phyloP scores from a whole-genome alignment of 116 monocot species.

The Posidonia oceanica region DNA sequence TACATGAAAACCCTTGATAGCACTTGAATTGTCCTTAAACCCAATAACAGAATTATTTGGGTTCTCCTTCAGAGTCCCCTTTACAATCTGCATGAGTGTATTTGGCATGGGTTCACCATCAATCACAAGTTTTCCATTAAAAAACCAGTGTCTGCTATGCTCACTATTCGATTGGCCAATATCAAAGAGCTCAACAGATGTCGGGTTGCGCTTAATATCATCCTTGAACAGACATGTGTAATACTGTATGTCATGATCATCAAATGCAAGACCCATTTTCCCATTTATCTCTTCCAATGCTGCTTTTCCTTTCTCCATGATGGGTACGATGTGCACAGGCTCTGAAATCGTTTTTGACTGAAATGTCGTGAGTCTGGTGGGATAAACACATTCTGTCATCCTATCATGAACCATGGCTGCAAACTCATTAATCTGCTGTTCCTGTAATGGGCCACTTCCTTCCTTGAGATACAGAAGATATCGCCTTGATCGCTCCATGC shows the following conservation, averaged over 20 bases:
- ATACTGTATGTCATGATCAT: conserved; percentile 84
- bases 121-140: conserved; percentile 74
- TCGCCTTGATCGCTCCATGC: conserved; percentile 82
- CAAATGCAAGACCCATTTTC: conserved; percentile 92
- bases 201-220: conserved; percentile 82
- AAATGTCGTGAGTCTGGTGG: conserved; percentile 52
- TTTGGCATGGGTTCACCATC: conserved; percentile 51
- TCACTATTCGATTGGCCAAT: conserved; percentile 97
- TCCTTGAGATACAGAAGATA: conserved; percentile 48
- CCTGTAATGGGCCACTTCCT: conserved; percentile 31
- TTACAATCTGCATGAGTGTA: conserved; percentile 75
- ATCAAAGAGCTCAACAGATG: conserved; percentile 91
- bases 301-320: conserved; percentile 64
- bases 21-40: conserved; percentile 97
- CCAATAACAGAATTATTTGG: conserved; percentile 92
- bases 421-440: conserved; percentile 47
- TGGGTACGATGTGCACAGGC: conserved; percentile 44
- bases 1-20: conserved; percentile 67
- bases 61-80: conserved; percentile 68
- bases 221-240: conserved; percentile 76
- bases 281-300: conserved; percentile 75
- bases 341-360: conserved; percentile 42
- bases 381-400: conserved; percentile 94
- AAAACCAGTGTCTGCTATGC: conserved; percentile 95
- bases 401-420: conserved; percentile 85